A percentile compares a stretch with the other conserved stretches of the same genome.
Evolutionary conservation across 2,329 filamentous ascomycete genomes (phyloP).

Genomic region (Alternaria alternata): DNA sequence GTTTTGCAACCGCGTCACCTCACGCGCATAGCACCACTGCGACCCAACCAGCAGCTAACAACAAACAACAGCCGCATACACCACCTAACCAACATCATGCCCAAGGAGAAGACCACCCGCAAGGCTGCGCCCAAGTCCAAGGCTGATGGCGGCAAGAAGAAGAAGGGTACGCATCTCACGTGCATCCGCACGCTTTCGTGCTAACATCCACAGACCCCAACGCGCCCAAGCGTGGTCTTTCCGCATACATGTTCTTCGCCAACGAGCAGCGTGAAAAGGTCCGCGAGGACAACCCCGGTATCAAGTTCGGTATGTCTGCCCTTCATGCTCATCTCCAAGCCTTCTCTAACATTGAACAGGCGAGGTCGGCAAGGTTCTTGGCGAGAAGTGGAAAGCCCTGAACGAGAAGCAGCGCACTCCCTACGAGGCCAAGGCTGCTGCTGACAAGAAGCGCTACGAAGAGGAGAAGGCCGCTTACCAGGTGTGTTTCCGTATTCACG

Average conservation of each 20-base stretch:
- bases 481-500: conserved; percentile 25
- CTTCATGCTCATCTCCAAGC: background rate
- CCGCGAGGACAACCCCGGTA: conserved; percentile 96
- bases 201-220: conserved; percentile 76
- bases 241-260: conserved; percentile 99
- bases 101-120: conserved; percentile 71
- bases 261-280: conserved; percentile 99
- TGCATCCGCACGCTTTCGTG: conserved; percentile 14
- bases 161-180: conserved; percentile 67
- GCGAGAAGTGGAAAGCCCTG: conserved; percentile 98
- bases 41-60: conserved; percentile 19
- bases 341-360: conserved; percentile 59
- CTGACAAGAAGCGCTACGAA: conserved; percentile 99
- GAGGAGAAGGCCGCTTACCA: conserved; percentile 88
- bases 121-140: conserved; percentile 59
- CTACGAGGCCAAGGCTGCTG: conserved; percentile 95
- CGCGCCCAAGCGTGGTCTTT: conserved; percentile 98
- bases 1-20: conserved; percentile 43
- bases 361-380: conserved; percentile 97
- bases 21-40: conserved; percentile 29
- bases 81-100: conserved; percentile 62
- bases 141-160: conserved; percentile 68
- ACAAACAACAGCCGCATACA: conserved; percentile 17
- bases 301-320: conserved; percentile 80
- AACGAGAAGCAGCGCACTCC: conserved; percentile 90